Percentiles rank a stretch among this genome's conserved stretches.
Conservation (phyloP, 805 yeast genomes). For the Starmerella riodocensis region DNA sequence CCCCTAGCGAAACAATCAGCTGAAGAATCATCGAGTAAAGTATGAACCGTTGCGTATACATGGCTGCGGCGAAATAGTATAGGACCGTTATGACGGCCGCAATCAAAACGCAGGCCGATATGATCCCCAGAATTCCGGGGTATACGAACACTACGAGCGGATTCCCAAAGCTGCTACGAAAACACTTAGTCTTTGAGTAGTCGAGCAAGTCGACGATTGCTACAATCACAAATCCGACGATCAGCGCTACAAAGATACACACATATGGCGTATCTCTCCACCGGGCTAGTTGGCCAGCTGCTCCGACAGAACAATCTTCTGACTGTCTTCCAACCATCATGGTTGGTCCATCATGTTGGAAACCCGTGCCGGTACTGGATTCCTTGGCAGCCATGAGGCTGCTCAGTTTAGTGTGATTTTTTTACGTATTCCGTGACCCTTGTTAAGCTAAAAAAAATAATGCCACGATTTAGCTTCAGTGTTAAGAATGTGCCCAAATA, state of each 20-base stretch:
- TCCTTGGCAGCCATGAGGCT: too few species aligned
- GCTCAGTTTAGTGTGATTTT: too few species aligned
- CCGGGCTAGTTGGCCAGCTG: constrained; percentile 1
- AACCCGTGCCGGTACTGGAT: too few species aligned
- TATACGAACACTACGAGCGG: constrained; percentile 39
- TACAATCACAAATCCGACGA: constrained; percentile 56
- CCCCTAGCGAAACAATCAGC: constrained; percentile 55
- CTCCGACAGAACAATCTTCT: too few species aligned
- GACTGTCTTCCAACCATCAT: too few species aligned
- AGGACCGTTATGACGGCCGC: constrained; percentile 44
- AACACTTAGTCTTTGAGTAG: constrained; percentile 41
- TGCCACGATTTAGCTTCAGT: too few species aligned
- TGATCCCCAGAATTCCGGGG: constrained; percentile 57
- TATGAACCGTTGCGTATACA: constrained; percentile 55
- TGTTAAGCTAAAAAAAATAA: too few species aligned
- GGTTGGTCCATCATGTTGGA: too few species aligned
- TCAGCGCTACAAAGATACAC: constrained; percentile 28
- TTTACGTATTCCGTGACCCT: too few species aligned
- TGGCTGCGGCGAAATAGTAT: constrained; percentile 49
- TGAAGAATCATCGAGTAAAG: constrained; percentile 55
- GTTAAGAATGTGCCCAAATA: too few species aligned
- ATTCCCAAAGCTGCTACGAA: constrained; percentile 46
- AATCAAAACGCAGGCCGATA: constrained; percentile 50
- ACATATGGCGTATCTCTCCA: constrained; percentile 20
- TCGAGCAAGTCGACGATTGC: constrained; percentile 57